Percentiles rank a stretch among this genome's conserved stretches.
These are phyloP conservation scores for Lophium mytilinum DNA, from an alignment of 495 filamentous ascomycete genomes.

Conservation along the genomic window DNA sequence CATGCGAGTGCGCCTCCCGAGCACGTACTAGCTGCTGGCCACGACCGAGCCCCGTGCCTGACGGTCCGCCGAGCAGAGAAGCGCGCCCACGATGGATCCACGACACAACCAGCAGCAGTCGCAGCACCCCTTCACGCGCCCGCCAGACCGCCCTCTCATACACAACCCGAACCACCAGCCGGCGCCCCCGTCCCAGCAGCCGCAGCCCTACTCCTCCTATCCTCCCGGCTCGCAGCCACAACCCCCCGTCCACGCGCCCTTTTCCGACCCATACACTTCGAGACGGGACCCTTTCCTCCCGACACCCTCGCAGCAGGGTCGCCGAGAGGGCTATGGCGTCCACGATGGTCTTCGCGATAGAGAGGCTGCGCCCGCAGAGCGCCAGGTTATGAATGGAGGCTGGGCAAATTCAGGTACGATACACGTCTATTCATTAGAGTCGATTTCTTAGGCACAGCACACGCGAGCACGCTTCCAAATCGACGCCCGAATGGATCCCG, in stretches of 20 bases:
- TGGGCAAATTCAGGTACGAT: conserved; percentile 26
- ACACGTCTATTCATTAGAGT: neutral
- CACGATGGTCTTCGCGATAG: conserved; percentile 8
- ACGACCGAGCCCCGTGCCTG: too few species aligned
- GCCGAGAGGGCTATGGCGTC: conserved; percentile 28
- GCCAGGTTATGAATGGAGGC: conserved; percentile 5
- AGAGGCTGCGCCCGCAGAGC: conserved; percentile 8
- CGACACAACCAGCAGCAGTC: conserved; percentile 24
- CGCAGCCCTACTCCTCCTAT: conserved; percentile 15
- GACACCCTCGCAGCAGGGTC: conserved; percentile 10
- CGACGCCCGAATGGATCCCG: too few species aligned
- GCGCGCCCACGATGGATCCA: conserved; percentile 27
- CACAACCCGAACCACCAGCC: conserved; percentile 31
- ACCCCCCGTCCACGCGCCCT: conserved; percentile 32
- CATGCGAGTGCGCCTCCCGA: neutral
- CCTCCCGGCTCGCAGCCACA: conserved; percentile 26
- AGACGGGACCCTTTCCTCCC: conserved; percentile 34
- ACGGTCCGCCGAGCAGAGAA: neutral
- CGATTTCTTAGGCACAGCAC: neutral
- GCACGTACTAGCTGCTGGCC: too few species aligned
- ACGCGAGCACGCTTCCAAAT: too few species aligned
- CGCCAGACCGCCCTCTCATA: conserved; percentile 27
- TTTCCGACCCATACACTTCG: conserved; percentile 32
- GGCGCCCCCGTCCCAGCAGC: conserved; percentile 13
- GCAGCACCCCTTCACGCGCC: conserved; percentile 24